phyloP scores from a whole-genome alignment of 2,329 filamentous ascomycete genomes.

The Graphilbum sp. region DNA sequence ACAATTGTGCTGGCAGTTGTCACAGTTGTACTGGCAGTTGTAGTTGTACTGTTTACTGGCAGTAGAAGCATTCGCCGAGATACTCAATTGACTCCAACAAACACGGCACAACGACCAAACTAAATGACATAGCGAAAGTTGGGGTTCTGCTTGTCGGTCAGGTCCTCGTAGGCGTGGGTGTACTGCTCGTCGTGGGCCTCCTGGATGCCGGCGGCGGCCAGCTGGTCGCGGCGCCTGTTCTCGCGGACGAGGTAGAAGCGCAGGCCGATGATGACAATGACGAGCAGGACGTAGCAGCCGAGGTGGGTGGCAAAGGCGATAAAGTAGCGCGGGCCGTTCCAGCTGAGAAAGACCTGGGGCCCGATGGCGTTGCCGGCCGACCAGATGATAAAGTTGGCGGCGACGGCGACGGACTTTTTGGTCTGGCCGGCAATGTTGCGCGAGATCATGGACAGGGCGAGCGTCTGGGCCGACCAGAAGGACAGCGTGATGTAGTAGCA shows the following conservation, averaged over 20 bases:
- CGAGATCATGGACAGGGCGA: conserved; percentile 49
- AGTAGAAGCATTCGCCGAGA: conserved; percentile 5
- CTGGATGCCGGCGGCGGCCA: conserved; percentile 23
- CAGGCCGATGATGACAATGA: conserved; percentile 38
- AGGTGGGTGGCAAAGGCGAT: conserved; percentile 55
- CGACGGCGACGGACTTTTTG: conserved; percentile 53
- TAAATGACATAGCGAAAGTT: conserved; percentile 37
- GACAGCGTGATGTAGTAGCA: conserved; percentile 60
- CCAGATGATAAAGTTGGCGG: conserved; percentile 57
- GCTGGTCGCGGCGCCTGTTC: conserved; percentile 40
- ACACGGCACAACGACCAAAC: too few species aligned
- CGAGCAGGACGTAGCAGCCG: conserved; percentile 48
- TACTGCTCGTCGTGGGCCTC: conserved; percentile 23
- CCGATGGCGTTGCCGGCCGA: conserved; percentile 25
- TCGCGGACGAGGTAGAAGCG: conserved; percentile 38
- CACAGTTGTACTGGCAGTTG: too few species aligned
- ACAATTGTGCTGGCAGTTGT: too few species aligned
- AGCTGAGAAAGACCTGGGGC: conserved; percentile 45
- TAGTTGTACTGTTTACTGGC: too few species aligned
- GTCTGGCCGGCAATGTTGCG: conserved; percentile 58
- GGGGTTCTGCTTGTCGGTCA: conserved; percentile 44
- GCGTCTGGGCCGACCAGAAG: conserved; percentile 60
- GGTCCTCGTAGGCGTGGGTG: conserved; percentile 42
- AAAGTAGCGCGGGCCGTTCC: conserved; percentile 48
- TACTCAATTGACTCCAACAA: too few species aligned